These are phyloP conservation scores for Coccomyxa subellipsoidea DNA, from an alignment of 163 green algal species.

Conservation along the genomic window DNA sequence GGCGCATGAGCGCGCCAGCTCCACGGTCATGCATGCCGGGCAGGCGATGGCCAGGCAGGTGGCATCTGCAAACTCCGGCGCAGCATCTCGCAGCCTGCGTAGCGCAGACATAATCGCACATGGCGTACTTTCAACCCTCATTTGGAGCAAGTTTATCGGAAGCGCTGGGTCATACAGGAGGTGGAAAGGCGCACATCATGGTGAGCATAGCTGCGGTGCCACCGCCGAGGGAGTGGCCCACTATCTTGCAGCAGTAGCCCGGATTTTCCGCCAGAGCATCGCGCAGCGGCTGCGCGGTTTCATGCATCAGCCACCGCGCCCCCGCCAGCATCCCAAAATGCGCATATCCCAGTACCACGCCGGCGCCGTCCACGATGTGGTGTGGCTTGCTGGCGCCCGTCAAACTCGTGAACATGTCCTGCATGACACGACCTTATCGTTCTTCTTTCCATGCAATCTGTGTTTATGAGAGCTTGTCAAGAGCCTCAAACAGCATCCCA, in stretches of 20 bases:
- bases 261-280: constrained; percentile 51
- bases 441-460: neutral
- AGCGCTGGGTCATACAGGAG: too few species aligned
- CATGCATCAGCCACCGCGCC: constrained; percentile 69
- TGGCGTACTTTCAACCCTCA: too few species aligned
- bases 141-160: too few species aligned
- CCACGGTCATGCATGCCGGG: constrained; percentile 80
- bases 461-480: neutral
- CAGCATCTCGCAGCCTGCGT: constrained; percentile 45
- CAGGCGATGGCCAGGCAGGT: constrained; percentile 79
- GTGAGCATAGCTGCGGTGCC: constrained; percentile 83
- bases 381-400: constrained; percentile 80
- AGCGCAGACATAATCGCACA: too few species aligned
- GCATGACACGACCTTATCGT: neutral
- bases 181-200: constrained; percentile 79
- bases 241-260: constrained; percentile 38
- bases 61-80: constrained; percentile 45
- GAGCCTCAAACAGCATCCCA: too few species aligned
- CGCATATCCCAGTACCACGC: constrained; percentile 76
- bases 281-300: constrained; percentile 38
- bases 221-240: constrained; percentile 78
- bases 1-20: constrained; percentile 66
- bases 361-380: constrained; percentile 55
- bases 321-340: constrained; percentile 88
- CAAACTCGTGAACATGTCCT: constrained; percentile 85